A percentile compares a stretch with the other conserved stretches of the same genome.
Evolutionary conservation across 139 green algal species (phyloP).

Genomic region (Closterium sp.): DNA sequence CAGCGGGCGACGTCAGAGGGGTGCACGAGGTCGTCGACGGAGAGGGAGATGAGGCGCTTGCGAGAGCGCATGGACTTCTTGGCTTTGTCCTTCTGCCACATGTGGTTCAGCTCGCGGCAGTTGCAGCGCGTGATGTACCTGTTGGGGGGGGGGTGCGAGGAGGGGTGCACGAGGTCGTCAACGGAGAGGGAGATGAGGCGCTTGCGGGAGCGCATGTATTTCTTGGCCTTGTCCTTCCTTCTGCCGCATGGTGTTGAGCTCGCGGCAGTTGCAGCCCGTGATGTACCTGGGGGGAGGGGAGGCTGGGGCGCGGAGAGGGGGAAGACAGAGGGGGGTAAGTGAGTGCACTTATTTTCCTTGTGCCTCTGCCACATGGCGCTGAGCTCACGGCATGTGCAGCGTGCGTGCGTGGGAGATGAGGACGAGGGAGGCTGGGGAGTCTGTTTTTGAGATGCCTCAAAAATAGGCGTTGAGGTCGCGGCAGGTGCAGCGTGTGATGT

Average conservation of each 20-base stretch:
- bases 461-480: no score
- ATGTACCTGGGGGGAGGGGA: background rate
- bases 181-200: background rate
- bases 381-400: no score
- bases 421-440: no score
- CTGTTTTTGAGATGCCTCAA: no score
- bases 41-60: background rate
- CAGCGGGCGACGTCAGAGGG: background rate
- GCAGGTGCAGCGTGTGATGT: no score
- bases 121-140: conserved; percentile 1
- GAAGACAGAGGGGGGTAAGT: background rate
- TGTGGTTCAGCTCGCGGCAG: background rate
- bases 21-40: conserved; percentile 1
- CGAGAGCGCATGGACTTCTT: background rate
- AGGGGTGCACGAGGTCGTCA: background rate
- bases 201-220: background rate
- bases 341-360: background rate
- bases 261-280: background rate
- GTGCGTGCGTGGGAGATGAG: no score
- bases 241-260: background rate
- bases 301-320: no score
- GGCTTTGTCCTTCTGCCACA: background rate
- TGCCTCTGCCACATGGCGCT: no score
- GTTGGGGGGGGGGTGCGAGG: background rate
- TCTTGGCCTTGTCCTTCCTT: background rate